A percentile compares a stretch with the other conserved stretches of the same genome.
Evolutionary conservation across 179 eudicot species (phyloP).

Genomic region (Drosera spatulata): DNA sequence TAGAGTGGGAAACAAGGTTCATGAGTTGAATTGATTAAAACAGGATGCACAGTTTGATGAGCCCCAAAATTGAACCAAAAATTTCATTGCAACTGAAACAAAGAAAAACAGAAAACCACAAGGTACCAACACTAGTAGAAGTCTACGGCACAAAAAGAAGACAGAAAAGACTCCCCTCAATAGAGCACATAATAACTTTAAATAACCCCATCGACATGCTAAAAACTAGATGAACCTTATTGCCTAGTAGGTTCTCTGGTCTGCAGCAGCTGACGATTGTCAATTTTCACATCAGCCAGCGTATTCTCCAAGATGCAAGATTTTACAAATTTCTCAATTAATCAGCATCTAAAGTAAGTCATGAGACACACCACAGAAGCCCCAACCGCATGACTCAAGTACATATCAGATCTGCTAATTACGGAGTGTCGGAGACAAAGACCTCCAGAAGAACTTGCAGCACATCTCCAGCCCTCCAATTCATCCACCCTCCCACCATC

Average conservation of each 20-base stretch:
- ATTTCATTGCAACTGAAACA: neutral
- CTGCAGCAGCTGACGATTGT: no score
- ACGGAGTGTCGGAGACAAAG: neutral
- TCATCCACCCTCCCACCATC: neutral
- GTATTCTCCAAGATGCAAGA: neutral
- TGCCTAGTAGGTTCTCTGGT: no score
- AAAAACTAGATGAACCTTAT: no score
- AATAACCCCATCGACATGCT: no score
- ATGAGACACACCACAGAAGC: neutral
- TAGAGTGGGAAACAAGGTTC: conserved; percentile 7
- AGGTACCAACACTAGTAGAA: no score
- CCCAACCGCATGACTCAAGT: neutral
- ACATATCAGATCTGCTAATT: neutral
- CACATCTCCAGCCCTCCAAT: neutral
- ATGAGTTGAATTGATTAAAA: neutral
- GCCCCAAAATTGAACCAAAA: neutral
- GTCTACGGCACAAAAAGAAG: no score
- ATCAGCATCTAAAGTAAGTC: neutral
- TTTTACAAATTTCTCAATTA: neutral
- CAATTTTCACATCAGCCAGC: no score
- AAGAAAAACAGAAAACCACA: no score
- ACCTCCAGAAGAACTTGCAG: neutral
- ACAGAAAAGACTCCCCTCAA: no score
- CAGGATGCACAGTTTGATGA: neutral
- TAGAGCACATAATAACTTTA: no score